Conservation (phyloP, 2,329 filamentous ascomycete genomes). For the Ophiostoma populinum region DNA sequence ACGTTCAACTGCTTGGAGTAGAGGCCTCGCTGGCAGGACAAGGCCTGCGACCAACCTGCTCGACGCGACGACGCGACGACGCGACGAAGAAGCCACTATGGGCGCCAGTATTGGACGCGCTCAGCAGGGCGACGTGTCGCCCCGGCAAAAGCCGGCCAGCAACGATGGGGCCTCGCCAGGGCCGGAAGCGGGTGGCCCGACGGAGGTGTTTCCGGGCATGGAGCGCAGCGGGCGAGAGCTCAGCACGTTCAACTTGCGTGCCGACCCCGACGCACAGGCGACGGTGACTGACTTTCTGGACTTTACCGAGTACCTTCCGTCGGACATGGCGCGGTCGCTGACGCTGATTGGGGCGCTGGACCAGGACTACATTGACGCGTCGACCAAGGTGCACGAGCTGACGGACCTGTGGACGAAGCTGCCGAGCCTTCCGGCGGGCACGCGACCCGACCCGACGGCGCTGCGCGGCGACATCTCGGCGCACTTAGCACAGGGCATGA, state of each 20-base stretch:
- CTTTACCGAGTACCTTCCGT: constrained; percentile 51
- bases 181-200: background rate
- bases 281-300: constrained; percentile 56
- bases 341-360: constrained; percentile 50
- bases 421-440: constrained; percentile 27
- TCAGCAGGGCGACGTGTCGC: background rate
- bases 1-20: too few species aligned
- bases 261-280: constrained; percentile 49
- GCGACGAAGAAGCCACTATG: too few species aligned
- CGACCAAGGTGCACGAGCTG: constrained; percentile 35
- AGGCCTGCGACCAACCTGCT: too few species aligned
- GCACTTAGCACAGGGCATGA: constrained; percentile 34
- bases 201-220: constrained; percentile 10
- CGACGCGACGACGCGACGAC: background rate
- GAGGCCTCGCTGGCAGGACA: too few species aligned
- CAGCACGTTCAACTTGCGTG: constrained; percentile 30
- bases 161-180: background rate
- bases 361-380: constrained; percentile 37
- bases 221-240: constrained; percentile 20
- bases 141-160: background rate
- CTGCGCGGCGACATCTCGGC: constrained; percentile 44
- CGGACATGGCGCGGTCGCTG: constrained; percentile 47
- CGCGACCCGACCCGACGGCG: constrained; percentile 29
- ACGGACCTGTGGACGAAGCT: constrained; percentile 39
- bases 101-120: background rate